Conservation (phyloP, 768 basidiomycete genomes). For the Boletus insuetus region DNA sequence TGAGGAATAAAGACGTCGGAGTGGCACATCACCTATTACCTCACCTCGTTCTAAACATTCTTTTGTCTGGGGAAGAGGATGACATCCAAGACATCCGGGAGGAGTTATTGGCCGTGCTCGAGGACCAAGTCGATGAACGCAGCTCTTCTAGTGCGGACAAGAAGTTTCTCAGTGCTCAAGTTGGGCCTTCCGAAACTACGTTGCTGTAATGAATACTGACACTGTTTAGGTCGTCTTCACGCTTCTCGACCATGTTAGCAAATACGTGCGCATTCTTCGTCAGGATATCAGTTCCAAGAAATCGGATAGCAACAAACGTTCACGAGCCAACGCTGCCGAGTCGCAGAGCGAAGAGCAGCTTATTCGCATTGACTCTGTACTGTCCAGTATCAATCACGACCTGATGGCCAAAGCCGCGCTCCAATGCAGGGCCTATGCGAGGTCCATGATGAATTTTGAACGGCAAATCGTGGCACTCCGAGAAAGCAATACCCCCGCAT, state of each 20-base stretch:
- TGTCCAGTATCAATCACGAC: constrained; percentile 80
- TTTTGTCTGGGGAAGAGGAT: constrained; percentile 68
- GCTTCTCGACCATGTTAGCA: constrained; percentile 91
- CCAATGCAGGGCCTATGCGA: constrained; percentile 90
- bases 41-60: constrained; percentile 83
- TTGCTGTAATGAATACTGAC: neutral
- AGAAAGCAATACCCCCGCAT: constrained; percentile 37
- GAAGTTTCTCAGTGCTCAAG: constrained; percentile 91
- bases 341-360: constrained; percentile 57
- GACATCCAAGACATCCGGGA: constrained; percentile 62
- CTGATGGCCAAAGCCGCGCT: constrained; percentile 93
- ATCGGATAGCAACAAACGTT: constrained; percentile 46
- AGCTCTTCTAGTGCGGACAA: constrained; percentile 70
- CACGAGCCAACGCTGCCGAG: constrained; percentile 37
- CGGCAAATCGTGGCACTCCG: constrained; percentile 63
- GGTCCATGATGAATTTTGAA: constrained; percentile 94
- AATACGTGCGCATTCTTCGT: constrained; percentile 77
- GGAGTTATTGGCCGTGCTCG: constrained; percentile 79
- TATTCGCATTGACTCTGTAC: constrained; percentile 70
- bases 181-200: constrained; percentile 29
- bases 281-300: constrained; percentile 58
- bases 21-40: constrained; percentile 92
- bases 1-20: constrained; percentile 87
- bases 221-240: constrained; percentile 83
- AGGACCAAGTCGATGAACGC: constrained; percentile 74